Evolutionary conservation across 1,284 basidiomycete genomes (phyloP).

Genomic region (Phlebopus sp.): DNA sequence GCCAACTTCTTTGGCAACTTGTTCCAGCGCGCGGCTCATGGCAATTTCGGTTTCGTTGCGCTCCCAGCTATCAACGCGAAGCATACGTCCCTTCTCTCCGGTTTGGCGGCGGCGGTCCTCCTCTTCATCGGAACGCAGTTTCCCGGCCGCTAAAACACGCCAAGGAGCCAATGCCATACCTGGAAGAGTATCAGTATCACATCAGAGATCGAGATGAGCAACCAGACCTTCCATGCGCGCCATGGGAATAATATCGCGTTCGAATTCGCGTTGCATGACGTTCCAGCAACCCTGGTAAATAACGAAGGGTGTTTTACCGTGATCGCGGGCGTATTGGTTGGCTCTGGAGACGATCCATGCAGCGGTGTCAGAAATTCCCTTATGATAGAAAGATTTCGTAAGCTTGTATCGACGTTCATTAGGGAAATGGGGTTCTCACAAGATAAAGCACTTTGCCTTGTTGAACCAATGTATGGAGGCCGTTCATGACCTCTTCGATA

Average conservation of each 20-base stretch:
- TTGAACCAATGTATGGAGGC: slow-evolving; percentile 43
- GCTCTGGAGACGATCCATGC: slow-evolving; percentile 55
- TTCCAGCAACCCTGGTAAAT: slow-evolving; percentile 59
- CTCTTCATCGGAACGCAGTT: too few relatives aligned
- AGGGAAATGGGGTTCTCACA: slow-evolving; percentile 14
- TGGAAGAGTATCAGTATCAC: too few relatives aligned
- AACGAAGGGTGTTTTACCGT: slow-evolving; percentile 50
- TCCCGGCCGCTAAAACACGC: too few relatives aligned
- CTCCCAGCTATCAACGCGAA: too few relatives aligned
- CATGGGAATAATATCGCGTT: slow-evolving; percentile 65
- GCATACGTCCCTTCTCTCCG: too few relatives aligned
- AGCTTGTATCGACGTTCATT: neutral
- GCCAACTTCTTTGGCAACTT: too few relatives aligned
- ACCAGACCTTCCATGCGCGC: slow-evolving; percentile 37
- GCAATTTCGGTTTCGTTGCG: too few relatives aligned
- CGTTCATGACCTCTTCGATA: slow-evolving; percentile 51
- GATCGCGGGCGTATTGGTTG: slow-evolving; percentile 49
- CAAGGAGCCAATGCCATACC: too few relatives aligned
- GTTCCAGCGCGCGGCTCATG: too few relatives aligned
- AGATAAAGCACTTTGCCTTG: slow-evolving; percentile 47
- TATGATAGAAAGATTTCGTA: slow-evolving; percentile 16
- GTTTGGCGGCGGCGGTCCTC: too few relatives aligned
- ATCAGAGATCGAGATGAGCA: too few relatives aligned
- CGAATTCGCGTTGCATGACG: slow-evolving; percentile 48
- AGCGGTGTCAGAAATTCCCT: slow-evolving; percentile 44